These are phyloP conservation scores for Venturia pyrina DNA, from an alignment of 2,329 filamentous ascomycete genomes.

Conservation along the genomic window DNA sequence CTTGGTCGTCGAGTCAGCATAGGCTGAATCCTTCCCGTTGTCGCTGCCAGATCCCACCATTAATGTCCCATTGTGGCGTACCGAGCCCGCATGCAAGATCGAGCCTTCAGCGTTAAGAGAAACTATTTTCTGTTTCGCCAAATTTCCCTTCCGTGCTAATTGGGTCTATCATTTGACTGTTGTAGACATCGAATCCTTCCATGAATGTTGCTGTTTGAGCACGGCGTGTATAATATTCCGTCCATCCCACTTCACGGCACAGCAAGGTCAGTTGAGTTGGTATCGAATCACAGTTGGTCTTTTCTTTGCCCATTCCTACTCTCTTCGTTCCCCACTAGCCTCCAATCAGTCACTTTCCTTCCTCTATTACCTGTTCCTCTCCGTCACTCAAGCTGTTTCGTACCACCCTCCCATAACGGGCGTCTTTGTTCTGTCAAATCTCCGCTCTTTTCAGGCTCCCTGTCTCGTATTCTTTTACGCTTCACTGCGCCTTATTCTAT, in stretches of 20 bases:
- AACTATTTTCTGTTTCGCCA: background rate
- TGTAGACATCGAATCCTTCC: background rate
- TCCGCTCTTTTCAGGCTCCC: background rate
- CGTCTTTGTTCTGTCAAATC: background rate
- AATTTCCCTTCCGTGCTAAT: background rate
- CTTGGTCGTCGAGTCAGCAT: background rate
- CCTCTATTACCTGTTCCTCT: background rate
- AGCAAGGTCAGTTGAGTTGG: background rate
- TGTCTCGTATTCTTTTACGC: conserved; percentile 1
- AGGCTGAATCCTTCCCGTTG: background rate
- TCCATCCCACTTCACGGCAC: background rate
- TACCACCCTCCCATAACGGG: background rate
- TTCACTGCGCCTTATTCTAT: background rate
- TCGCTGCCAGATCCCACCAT: background rate
- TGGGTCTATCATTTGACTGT: background rate
- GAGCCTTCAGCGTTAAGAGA: conserved; percentile 1
- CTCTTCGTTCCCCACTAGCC: background rate
- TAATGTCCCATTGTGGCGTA: background rate
- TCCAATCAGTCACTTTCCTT: background rate
- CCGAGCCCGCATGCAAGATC: background rate
- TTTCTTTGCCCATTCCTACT: background rate
- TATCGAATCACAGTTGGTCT: background rate
- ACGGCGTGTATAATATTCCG: background rate
- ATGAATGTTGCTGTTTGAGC: background rate
- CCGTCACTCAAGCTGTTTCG: background rate